Evolutionary conservation across 345 rosid species (phyloP).

Genomic region (Brassica cretica): DNA sequence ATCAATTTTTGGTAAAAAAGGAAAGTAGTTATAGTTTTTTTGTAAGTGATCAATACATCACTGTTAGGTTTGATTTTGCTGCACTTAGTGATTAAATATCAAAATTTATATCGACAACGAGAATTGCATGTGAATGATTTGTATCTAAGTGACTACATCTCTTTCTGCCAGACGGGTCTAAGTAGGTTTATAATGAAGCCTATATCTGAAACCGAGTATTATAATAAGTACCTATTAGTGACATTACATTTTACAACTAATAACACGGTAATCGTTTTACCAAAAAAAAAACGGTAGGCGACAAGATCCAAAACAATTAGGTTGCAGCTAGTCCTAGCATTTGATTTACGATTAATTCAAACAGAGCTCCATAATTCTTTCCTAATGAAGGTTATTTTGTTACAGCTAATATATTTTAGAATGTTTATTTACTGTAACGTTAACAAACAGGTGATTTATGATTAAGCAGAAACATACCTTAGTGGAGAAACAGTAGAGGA

Average conservation of each 20-base stretch:
- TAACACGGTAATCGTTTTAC: background rate
- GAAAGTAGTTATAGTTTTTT: background rate
- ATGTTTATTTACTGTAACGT: background rate
- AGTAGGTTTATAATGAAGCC: slow-evolving; percentile 5
- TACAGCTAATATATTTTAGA: slow-evolving; percentile 11
- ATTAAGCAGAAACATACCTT: slow-evolving; percentile 53
- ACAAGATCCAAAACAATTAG: slow-evolving; percentile 31
- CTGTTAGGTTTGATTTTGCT: background rate
- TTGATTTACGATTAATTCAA: background rate
- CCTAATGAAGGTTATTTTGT: background rate
- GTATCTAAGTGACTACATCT: background rate
- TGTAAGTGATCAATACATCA: background rate
- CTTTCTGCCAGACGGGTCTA: slow-evolving; percentile 22
- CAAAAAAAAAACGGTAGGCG: background rate
- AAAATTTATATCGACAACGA: background rate
- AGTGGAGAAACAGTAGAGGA: slow-evolving; percentile 73
- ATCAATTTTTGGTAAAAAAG: background rate
- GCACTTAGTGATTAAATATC: background rate
- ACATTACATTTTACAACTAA: slow-evolving; percentile 2
- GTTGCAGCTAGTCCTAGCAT: slow-evolving; percentile 18
- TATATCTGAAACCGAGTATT: slow-evolving; percentile 7
- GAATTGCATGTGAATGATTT: slow-evolving; percentile 22
- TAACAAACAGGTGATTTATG: background rate
- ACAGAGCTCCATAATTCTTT: background rate
- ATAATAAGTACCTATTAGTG: slow-evolving; percentile 3